Evolutionary conservation across 1,284 basidiomycete species (phyloP).

Genomic region (Schizopora paradoxa): DNA sequence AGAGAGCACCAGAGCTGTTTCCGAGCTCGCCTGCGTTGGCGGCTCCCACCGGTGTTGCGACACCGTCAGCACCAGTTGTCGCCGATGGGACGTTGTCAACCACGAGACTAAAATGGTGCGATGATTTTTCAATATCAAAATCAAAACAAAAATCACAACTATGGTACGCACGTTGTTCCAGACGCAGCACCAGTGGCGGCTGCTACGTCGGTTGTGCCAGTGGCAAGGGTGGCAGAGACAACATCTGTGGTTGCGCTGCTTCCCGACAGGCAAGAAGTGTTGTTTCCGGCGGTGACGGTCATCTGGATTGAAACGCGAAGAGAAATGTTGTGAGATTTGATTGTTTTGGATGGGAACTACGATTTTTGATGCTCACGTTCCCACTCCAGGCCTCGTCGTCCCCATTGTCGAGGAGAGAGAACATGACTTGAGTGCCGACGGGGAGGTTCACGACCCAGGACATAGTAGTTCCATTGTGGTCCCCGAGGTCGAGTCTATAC

Average conservation of each 20-base stretch:
- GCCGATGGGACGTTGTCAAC: conserved; percentile 20
- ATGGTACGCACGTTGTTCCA: conserved; percentile 21
- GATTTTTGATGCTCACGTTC: conserved; percentile 35
- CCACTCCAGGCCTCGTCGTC: conserved; percentile 62
- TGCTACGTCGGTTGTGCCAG: conserved; percentile 23
- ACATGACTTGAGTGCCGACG: conserved; percentile 42
- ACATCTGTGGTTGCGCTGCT: no score
- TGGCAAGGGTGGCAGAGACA: conserved; percentile 16
- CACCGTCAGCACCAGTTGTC: conserved; percentile 19
- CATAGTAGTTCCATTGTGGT: conserved; percentile 39
- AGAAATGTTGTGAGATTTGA: conserved; percentile 2
- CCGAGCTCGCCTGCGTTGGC: conserved; percentile 46
- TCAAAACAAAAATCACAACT: conserved; percentile 14
- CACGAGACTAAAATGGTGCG: conserved; percentile 12
- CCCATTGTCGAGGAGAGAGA: conserved; percentile 50
- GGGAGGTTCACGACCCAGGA: conserved; percentile 43
- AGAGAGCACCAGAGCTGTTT: conserved; percentile 24
- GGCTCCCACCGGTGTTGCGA: conserved; percentile 38
- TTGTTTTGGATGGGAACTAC: conserved; percentile 8
- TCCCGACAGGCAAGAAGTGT: conserved; percentile 45
- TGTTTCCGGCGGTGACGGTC: conserved; percentile 42
- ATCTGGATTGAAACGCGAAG: conserved; percentile 37
- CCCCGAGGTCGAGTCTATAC: conserved; percentile 51
- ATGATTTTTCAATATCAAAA: neutral
- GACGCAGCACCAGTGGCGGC: conserved; percentile 21